A percentile compares a stretch with the other conserved stretches of the same genome.
Evolutionary conservation across 805 yeast species (phyloP).

Genomic region (Lipomyces starkeyi): DNA sequence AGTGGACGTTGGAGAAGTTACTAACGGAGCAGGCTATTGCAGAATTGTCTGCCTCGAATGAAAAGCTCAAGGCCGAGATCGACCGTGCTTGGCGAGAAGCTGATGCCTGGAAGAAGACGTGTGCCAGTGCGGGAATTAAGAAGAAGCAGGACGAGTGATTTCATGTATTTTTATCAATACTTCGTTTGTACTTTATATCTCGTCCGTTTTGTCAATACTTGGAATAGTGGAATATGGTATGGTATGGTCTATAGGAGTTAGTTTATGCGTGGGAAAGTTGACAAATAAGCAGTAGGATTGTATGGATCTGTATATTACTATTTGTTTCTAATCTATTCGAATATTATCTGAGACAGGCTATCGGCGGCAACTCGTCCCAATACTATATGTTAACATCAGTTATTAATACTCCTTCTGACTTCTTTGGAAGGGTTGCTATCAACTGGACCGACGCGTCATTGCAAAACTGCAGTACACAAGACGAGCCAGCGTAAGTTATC

Average conservation of each 20-base stretch:
- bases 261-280: not conserved
- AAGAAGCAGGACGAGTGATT: slow-evolving; percentile 31
- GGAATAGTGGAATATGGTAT: not conserved
- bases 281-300: not conserved
- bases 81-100: slow-evolving; percentile 92
- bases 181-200: not conserved
- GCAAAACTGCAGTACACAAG: slow-evolving; percentile 45
- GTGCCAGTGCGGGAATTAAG: slow-evolving; percentile 42
- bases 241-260: not conserved
- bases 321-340: not conserved
- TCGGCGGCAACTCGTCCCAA: not conserved
- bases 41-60: slow-evolving; percentile 83
- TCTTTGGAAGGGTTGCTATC: slow-evolving; percentile 5
- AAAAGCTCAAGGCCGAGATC: slow-evolving; percentile 83
- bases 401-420: slow-evolving; percentile 23
- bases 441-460: slow-evolving; percentile 14
- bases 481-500: slow-evolving; percentile 66
- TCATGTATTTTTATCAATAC: not conserved
- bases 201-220: slow-evolving; percentile 4
- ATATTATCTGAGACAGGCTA: not conserved
- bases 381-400: not conserved
- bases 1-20: slow-evolving; percentile 93
- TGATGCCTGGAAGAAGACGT: slow-evolving; percentile 74
- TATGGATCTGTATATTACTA: slow-evolving; percentile 1
- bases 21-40: slow-evolving; percentile 89